These are phyloP conservation scores for Globisporangium emineosum DNA, from an alignment of 352 stramenopile genomes.

Conservation along the genomic window DNA sequence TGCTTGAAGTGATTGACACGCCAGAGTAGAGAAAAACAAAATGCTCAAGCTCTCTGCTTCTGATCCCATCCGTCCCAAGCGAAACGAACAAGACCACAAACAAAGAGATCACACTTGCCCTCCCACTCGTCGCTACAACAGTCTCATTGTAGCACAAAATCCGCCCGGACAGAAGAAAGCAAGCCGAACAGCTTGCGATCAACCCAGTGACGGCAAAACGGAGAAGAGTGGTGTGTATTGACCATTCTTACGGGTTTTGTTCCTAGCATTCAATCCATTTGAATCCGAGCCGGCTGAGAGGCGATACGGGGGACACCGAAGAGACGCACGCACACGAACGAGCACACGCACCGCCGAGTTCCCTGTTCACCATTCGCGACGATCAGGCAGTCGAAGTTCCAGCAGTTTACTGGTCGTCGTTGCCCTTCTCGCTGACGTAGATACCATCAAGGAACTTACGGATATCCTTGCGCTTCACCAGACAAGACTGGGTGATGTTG, in stretches of 20 bases:
- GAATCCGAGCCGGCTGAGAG: slow-evolving; percentile 8
- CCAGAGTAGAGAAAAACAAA: neutral
- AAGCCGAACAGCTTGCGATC: slow-evolving; percentile 50
- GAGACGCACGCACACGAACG: too few species aligned
- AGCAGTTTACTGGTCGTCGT: slow-evolving; percentile 46
- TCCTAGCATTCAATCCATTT: slow-evolving; percentile 30
- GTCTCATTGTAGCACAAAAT: slow-evolving; percentile 62
- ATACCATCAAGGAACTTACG: slow-evolving; percentile 99
- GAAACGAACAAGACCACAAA: neutral
- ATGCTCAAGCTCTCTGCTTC: neutral
- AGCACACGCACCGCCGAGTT: too few species aligned
- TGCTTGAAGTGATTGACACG: slow-evolving; percentile 25
- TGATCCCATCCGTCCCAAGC: neutral
- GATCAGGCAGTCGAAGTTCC: neutral
- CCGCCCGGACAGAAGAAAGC: slow-evolving; percentile 90
- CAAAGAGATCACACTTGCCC: neutral
- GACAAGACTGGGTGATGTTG: slow-evolving; percentile 84
- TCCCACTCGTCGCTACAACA: slow-evolving; percentile 21
- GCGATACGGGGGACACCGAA: neutral
- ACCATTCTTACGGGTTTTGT: slow-evolving; percentile 12
- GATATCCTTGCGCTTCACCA: slow-evolving; percentile 92
- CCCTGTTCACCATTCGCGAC: neutral
- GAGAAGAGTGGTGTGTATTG: slow-evolving; percentile 25
- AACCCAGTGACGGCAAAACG: slow-evolving; percentile 88
- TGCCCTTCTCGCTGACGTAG: slow-evolving; percentile 98